Conservation (phyloP, 352 stramenopile genomes). For the Globisporangium canariense region DNA sequence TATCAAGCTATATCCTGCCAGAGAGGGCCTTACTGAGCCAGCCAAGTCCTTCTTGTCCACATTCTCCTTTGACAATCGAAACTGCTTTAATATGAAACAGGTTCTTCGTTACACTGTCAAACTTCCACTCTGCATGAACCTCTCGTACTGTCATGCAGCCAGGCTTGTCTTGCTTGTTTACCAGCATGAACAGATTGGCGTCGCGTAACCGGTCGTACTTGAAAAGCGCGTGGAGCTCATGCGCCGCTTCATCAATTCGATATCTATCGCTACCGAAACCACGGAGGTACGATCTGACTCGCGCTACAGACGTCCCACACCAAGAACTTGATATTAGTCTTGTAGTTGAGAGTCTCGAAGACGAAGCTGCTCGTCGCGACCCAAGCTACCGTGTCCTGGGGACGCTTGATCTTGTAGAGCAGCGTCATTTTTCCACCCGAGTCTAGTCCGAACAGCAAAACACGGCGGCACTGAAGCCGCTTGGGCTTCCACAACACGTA, state of each 20-base stretch:
- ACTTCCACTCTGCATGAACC: slow-evolving; percentile 29
- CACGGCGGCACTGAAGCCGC: too few relatives aligned
- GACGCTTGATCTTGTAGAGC: not conserved
- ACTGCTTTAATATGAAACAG: slow-evolving; percentile 32
- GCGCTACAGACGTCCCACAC: not conserved
- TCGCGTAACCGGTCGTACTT: slow-evolving; percentile 34
- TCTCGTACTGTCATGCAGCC: slow-evolving; percentile 27
- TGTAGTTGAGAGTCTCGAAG: not conserved
- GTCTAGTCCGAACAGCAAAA: not conserved
- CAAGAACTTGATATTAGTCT: not conserved
- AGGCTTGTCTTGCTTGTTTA: slow-evolving; percentile 52
- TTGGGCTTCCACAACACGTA: not conserved
- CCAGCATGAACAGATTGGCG: slow-evolving; percentile 43
- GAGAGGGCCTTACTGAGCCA: slow-evolving; percentile 39
- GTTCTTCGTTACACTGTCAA: slow-evolving; percentile 35
- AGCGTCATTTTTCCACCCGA: not conserved
- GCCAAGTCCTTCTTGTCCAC: slow-evolving; percentile 47
- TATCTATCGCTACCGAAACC: slow-evolving; percentile 25
- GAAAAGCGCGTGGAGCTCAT: slow-evolving; percentile 43
- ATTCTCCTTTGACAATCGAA: slow-evolving; percentile 27
- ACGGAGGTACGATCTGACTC: not conserved
- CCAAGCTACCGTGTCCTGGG: not conserved
- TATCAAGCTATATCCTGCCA: not conserved
- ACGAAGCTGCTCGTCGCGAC: not conserved
- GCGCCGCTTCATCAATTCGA: slow-evolving; percentile 43